Evolutionary conservation across 768 basidiomycete genomes (phyloP).

Genomic region (Melanogaster broomeanus): DNA sequence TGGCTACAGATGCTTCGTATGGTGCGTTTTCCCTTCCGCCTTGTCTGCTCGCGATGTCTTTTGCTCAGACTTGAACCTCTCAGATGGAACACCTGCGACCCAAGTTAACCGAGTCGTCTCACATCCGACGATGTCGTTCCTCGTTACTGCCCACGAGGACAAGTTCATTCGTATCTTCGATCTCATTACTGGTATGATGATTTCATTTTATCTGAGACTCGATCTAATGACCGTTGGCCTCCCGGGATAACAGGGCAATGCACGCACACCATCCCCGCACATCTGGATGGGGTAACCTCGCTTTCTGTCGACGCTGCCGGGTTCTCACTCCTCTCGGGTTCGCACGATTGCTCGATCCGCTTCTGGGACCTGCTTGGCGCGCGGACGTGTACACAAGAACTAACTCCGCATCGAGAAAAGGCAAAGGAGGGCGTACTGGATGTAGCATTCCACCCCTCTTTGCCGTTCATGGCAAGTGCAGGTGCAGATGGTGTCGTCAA

Average conservation of each 20-base stretch:
- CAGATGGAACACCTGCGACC: constrained; percentile 72
- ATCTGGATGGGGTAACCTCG: constrained; percentile 90
- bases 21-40: constrained; percentile 38
- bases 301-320: constrained; percentile 86
- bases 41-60: not conserved
- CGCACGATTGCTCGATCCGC: constrained; percentile 91
- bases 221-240: constrained; percentile 2
- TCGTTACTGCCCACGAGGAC: constrained; percentile 93
- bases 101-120: constrained; percentile 88
- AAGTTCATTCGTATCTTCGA: constrained; percentile 92
- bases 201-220: not conserved
- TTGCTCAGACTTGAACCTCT: constrained; percentile 1
- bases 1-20: constrained; percentile 60
- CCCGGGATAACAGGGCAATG: constrained; percentile 61
- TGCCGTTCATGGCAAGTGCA: constrained; percentile 88
- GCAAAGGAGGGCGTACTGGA: constrained; percentile 89
- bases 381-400: constrained; percentile 84
- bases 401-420: constrained; percentile 87
- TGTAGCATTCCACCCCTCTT: constrained; percentile 79
- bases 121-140: constrained; percentile 86
- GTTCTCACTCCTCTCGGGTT: constrained; percentile 84
- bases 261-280: constrained; percentile 87
- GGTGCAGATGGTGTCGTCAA: constrained; percentile 97
- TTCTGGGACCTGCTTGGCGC: constrained; percentile 92
- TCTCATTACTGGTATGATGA: constrained; percentile 66